phyloP scores from a whole-genome alignment of 1,139 yeast genomes.

The Casaregolazyma suthepensis region DNA sequence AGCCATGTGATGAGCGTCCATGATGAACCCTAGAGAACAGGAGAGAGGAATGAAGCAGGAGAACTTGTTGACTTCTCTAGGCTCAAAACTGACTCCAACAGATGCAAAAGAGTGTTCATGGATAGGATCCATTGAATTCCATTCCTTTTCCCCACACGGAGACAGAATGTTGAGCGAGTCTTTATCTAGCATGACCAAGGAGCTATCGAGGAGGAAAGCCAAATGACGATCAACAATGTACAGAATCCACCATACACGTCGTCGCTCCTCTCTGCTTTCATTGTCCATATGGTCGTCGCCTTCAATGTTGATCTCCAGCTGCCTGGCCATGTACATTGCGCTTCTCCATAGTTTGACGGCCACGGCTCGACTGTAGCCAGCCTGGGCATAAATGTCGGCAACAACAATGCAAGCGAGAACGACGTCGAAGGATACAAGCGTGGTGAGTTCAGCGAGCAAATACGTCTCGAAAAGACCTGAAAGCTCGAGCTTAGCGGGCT shows the following conservation, averaged over 20 bases:
- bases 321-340: conserved; percentile 34
- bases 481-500: background rate
- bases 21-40: conserved; percentile 2
- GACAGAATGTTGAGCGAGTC: conserved; percentile 32
- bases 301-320: conserved; percentile 32
- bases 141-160: conserved; percentile 34
- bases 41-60: conserved; percentile 6
- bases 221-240: conserved; percentile 39
- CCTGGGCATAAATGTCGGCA: conserved; percentile 37
- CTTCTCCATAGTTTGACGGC: conserved; percentile 38
- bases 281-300: conserved; percentile 23
- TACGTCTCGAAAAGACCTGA: conserved; percentile 8
- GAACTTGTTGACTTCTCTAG: background rate
- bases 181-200: conserved; percentile 32
- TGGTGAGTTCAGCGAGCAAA: conserved; percentile 16
- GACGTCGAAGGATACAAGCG: conserved; percentile 34
- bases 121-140: conserved; percentile 24
- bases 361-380: conserved; percentile 35
- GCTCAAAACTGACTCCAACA: conserved; percentile 1
- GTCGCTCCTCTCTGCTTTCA: conserved; percentile 36
- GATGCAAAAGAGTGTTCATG: background rate
- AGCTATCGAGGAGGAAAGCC: conserved; percentile 36
- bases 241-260: conserved; percentile 41
- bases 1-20: conserved; percentile 7
- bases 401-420: conserved; percentile 35